Percentiles rank a stretch among this genome's conserved stretches.
Evolutionary conservation across 179 eudicot species (phyloP).

Genomic region (Patellifolia procumbens): DNA sequence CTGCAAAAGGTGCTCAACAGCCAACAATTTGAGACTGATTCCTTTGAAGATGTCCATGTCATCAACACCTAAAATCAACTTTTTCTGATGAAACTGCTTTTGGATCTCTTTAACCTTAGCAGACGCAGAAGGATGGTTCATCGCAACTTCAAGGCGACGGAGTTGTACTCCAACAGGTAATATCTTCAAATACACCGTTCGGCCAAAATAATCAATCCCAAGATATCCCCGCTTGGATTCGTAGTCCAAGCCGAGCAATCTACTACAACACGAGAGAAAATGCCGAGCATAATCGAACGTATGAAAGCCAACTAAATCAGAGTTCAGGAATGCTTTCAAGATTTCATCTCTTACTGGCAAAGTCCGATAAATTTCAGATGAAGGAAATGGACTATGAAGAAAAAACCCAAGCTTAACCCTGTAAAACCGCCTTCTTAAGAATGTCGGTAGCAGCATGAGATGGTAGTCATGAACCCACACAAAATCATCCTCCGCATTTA

Average conservation of each 20-base stretch:
- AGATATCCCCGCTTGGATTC: conserved; percentile 48
- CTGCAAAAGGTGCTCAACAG: conserved; percentile 36
- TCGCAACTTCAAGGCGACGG: conserved; percentile 37
- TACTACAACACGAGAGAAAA: conserved; percentile 46
- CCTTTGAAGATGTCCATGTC: conserved; percentile 57
- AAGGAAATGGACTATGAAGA: conserved; percentile 44
- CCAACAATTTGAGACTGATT: conserved; percentile 43
- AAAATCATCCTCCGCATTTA: conserved; percentile 42
- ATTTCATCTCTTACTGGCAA: conserved; percentile 44
- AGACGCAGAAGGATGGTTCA: conserved; percentile 40
- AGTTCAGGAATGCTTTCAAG: conserved; percentile 40
- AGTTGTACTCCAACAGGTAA: conserved; percentile 41
- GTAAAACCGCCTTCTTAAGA: conserved; percentile 39
- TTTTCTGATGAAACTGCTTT: conserved; percentile 39
- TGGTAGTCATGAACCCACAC: conserved; percentile 52
- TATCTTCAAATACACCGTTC: conserved; percentile 41
- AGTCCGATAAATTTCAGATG: conserved; percentile 48
- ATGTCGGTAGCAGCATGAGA: conserved; percentile 46
- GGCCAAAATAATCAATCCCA: conserved; percentile 45
- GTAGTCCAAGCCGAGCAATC: conserved; percentile 43
- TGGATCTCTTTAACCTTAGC: conserved; percentile 38
- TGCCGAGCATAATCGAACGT: conserved; percentile 48
- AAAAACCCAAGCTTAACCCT: conserved; percentile 43
- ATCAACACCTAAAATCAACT: conserved; percentile 41
- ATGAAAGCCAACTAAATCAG: conserved; percentile 44